These are phyloP conservation scores for Xylariomycetidae sp. DNA, from an alignment of 2,329 filamentous ascomycete genomes.

Conservation along the genomic window DNA sequence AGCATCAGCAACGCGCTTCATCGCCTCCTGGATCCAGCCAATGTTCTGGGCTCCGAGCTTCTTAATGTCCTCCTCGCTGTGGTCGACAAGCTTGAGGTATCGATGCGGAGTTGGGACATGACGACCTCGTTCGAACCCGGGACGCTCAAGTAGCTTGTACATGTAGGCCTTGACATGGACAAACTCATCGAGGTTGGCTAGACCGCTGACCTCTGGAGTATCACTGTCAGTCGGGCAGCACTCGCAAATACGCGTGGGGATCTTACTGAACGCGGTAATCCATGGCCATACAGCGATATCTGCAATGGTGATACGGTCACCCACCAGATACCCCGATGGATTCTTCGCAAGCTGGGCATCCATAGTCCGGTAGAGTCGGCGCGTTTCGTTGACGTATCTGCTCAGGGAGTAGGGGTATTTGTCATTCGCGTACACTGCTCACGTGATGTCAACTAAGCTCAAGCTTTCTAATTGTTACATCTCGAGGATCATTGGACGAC, in stretches of 20 bases:
- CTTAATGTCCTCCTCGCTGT: slow-evolving; percentile 49
- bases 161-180: slow-evolving; percentile 73
- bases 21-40: slow-evolving; percentile 64
- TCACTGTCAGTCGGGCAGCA: too few relatives aligned
- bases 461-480: neutral
- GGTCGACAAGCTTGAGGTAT: slow-evolving; percentile 5
- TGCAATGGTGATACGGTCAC: slow-evolving; percentile 68
- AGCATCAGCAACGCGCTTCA: slow-evolving; percentile 60
- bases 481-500: neutral
- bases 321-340: slow-evolving; percentile 56
- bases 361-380: slow-evolving; percentile 74
- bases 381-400: slow-evolving; percentile 77
- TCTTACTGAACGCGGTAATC: too few relatives aligned
- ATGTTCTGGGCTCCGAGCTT: slow-evolving; percentile 44
- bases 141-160: slow-evolving; percentile 61
- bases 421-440: slow-evolving; percentile 67
- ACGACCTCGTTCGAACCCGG: slow-evolving; percentile 67
- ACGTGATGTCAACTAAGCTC: neutral
- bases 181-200: slow-evolving; percentile 56
- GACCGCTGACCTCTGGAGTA: slow-evolving; percentile 2
- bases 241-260: too few relatives aligned
- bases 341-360: slow-evolving; percentile 64
- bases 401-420: slow-evolving; percentile 78
- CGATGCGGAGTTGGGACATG: slow-evolving; percentile 59
- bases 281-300: too few relatives aligned